Evolutionary conservation across 306 rosid genomes (phyloP), one percentile per base, ranked within the genome.

Genomic region (Pachyrhizus erosus): DNA sequence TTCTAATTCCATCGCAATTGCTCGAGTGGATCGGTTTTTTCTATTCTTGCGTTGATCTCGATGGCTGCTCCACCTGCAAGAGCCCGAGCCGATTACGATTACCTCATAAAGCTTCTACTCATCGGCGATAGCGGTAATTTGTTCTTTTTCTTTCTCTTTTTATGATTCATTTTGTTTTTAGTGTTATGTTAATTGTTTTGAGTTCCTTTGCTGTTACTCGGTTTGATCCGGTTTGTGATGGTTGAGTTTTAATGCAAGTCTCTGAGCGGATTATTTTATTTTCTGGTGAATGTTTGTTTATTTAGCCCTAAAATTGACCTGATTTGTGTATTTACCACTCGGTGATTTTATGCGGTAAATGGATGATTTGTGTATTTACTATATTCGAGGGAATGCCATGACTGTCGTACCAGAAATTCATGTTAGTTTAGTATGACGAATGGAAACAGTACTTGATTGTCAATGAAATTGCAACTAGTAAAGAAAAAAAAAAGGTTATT

Each of bases 71-170:
- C 94, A 70, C 98, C 98, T 45, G 97, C 92, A 5, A 86, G 98
- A 90, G 98, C 97, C 80, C 96, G 98, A 68, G 97, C 98, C 70
- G 98, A 94, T 90, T 92, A 94, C 78, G 98, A 94, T 88, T 94
- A 90, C 74, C 98, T 94, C 62, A 91, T 94, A 73, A 94, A 94
- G 87, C 98, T 94, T 83, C 97, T 94, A 51, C 90, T 94, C 78
- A 94, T 94, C 88, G 98, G 98, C 87, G 98, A 94, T 76, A 94
- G 98, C 89, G 98, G 98, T 94, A 84, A 75, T 82, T 75, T 88
- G 65, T 81, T 74, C 29, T 33, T 6, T 66, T 24, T 14, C 5
- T 11, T 26, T 60, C 34, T 29, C 8, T 1, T 7, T 18, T 2
- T n/a, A n/a, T n/a, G n/a, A n/a, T n/a, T n/a, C n/a, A 5, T 43